These are phyloP conservation scores for Cystobasidiaceae sp. DNA, from an alignment of 1,284 basidiomycete species.

Conservation along the genomic window DNA sequence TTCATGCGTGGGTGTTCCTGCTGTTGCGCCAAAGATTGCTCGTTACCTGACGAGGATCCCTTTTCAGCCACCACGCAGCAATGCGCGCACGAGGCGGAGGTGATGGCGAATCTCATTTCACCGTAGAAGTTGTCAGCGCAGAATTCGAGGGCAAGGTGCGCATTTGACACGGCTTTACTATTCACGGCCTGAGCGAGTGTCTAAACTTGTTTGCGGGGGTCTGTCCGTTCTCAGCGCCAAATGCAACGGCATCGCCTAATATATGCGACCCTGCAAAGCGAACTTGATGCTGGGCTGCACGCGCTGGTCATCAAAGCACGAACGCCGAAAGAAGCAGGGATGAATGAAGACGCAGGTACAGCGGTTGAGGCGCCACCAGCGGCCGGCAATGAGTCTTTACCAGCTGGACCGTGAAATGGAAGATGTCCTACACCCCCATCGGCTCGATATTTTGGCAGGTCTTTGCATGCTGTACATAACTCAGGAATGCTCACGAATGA, in stretches of 20 bases:
- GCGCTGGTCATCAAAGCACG: constrained; percentile 41
- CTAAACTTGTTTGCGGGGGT: neutral
- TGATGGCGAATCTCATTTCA: constrained; percentile 41
- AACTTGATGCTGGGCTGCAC: constrained; percentile 39
- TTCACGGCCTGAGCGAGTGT: neutral
- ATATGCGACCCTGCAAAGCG: constrained; percentile 38
- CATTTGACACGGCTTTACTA: neutral
- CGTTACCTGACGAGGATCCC: neutral
- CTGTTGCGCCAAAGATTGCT: neutral
- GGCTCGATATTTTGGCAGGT: too few relatives aligned
- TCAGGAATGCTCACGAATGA: too few relatives aligned
- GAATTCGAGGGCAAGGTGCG: constrained; percentile 40
- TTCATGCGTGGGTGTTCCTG: constrained; percentile 29
- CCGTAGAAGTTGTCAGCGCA: constrained; percentile 33
- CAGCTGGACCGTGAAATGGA: constrained; percentile 25
- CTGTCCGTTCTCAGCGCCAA: constrained; percentile 30
- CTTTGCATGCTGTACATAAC: too few relatives aligned
- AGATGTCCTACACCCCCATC: too few relatives aligned
- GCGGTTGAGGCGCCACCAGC: constrained; percentile 9
- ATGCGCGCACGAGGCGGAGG: constrained; percentile 39
- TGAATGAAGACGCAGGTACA: neutral
- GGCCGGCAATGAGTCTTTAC: neutral
- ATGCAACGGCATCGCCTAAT: constrained; percentile 42
- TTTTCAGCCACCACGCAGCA: constrained; percentile 35
- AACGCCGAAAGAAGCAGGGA: constrained; percentile 35